Percentiles rank a stretch among this genome's conserved stretches.
Conservation (phyloP, 192 early-diverging fungal genomes). For the Diversispora eburnea region DNA sequence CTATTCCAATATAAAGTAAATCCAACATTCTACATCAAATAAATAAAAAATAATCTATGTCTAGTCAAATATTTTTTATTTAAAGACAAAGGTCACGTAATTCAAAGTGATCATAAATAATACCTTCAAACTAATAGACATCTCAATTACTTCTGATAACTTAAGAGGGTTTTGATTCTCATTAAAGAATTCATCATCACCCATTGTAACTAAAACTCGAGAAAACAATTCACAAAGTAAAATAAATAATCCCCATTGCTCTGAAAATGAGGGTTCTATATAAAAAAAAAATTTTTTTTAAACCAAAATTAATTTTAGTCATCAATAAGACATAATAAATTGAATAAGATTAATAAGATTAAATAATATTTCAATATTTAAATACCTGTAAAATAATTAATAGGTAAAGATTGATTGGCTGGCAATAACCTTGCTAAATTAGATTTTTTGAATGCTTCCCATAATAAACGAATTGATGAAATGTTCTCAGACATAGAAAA, state of each 20-base stretch:
- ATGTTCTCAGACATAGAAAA: not conserved
- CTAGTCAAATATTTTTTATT: not conserved
- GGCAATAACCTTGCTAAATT: conserved; percentile 7
- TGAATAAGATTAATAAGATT: conserved; percentile 24
- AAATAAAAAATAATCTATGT: not conserved
- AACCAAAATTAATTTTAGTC: conserved; percentile 20
- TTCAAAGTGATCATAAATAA: not conserved
- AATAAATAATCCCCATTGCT: conserved; percentile 59
- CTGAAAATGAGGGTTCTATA: conserved; percentile 36
- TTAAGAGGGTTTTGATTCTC: conserved; percentile 48
- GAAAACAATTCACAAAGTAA: conserved; percentile 73
- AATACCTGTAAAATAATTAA: conserved; percentile 30
- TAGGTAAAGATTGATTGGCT: conserved; percentile 27
- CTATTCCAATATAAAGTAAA: conserved; percentile 75
- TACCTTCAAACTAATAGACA: conserved; percentile 57
- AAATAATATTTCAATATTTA: conserved; percentile 31
- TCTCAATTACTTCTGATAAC: conserved; percentile 49
- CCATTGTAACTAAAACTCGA: conserved; percentile 69
- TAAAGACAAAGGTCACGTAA: too few species aligned
- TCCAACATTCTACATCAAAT: conserved; percentile 56
- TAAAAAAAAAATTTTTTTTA: conserved; percentile 12
- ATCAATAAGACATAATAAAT: conserved; percentile 13
- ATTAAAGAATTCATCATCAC: conserved; percentile 85
- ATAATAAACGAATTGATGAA: conserved; percentile 3
- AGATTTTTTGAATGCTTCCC: not conserved